Evolutionary conservation across 768 basidiomycete species (phyloP), one percentile per base, ranked within the genome.

Genomic region (Naematelia aurantialba): DNA sequence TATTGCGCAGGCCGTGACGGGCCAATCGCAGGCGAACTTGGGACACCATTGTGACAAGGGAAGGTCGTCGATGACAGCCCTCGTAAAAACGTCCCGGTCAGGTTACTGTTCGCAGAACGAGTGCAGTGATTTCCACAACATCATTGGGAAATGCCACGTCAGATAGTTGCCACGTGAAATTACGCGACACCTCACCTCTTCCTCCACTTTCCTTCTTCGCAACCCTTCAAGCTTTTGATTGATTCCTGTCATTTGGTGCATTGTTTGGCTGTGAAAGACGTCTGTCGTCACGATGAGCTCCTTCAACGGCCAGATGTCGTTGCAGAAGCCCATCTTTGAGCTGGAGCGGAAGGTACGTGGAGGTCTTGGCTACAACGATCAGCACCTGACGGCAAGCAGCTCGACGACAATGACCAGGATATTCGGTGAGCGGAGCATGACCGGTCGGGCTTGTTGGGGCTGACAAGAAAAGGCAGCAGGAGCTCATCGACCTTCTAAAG

Each of bases 401-500:
- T 11, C 21, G 48, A 49, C 14, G 48, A 39, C 34, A 39, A 39
- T 39, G 34, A 39, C 34, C 34, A 25, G 26, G 21, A 24, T 42
- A 14, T 2, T 12, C 14, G 49, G 47, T 58, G 56, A 58, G 10
- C 17, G 4, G 21, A 30, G 52, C 44, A 22, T n/a, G n/a, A n/a
- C n/a, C n/a, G 34, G 17, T 8, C 8, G 34, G 17, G 34, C 8
- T 39, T 39, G 34, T 39, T 25, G 29, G 4, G 22, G 29, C 63
- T 52, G 25, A 59, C 48, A 31, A 22, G n/a, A 14, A 30, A 70
- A 93, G 92, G 76, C 92, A 90, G 78, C 98, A 97, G 94, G 91
- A 92, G 39, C 81, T 99, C 64, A 96, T 91, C 65, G 94, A 99
- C 78, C 79, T 98, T 66, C 88, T 90, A 83, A 83, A 83, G 34